Percentiles rank a stretch among this genome's conserved stretches.
Conservation (phyloP, 257 asterid species). For the Plantago elongata region DNA sequence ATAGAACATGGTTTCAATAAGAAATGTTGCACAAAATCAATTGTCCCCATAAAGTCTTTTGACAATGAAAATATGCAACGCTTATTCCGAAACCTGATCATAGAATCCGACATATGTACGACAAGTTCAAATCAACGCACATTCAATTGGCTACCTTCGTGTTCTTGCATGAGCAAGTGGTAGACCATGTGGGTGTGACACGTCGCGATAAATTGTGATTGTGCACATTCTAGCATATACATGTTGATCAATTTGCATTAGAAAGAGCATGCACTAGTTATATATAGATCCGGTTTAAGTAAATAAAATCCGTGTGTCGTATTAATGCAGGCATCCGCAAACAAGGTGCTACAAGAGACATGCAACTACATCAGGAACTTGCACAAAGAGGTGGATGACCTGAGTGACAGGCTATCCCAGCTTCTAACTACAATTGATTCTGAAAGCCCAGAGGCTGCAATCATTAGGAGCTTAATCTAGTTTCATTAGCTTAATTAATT, state of each 20-base stretch:
- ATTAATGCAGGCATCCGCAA: conserved; percentile 62
- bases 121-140: too few relatives aligned
- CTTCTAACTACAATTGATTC: conserved; percentile 71
- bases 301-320: too few relatives aligned
- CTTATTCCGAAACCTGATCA: conserved; percentile 4
- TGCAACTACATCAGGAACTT: conserved; percentile 81
- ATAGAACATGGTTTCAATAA: neutral
- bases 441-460: conserved; percentile 88
- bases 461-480: conserved; percentile 72
- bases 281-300: too few relatives aligned
- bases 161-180: too few relatives aligned
- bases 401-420: conserved; percentile 85
- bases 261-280: too few relatives aligned
- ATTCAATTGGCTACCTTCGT: too few relatives aligned
- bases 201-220: too few relatives aligned
- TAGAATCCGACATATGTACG: too few relatives aligned
- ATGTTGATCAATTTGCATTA: too few relatives aligned
- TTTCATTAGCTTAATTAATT: conserved; percentile 1
- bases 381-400: conserved; percentile 85
- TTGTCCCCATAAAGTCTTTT: neutral
- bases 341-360: conserved; percentile 86
- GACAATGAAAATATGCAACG: neutral
- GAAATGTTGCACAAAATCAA: neutral
- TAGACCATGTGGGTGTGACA: too few relatives aligned
- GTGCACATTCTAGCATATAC: too few relatives aligned